Conservation (phyloP, 2,329 filamentous ascomycete species). For the Dactylellina parvicollis region DNA sequence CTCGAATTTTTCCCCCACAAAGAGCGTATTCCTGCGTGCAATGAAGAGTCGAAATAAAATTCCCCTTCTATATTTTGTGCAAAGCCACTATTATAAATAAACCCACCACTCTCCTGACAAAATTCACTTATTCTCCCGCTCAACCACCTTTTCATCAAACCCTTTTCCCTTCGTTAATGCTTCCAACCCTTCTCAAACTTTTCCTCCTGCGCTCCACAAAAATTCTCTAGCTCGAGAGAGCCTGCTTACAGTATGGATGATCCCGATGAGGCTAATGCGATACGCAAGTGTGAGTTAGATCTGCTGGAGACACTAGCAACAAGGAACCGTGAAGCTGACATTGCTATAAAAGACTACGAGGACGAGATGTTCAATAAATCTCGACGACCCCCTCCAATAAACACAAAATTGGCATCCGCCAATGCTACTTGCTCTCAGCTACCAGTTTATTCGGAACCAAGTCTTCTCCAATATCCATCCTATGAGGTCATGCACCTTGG, state of each 20-base stretch:
- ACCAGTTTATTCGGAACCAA: neutral
- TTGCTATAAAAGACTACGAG: slow-evolving; percentile 11
- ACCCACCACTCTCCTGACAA: too few relatives aligned
- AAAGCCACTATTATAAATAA: too few relatives aligned
- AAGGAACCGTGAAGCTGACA: neutral
- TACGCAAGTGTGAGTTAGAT: slow-evolving; percentile 13
- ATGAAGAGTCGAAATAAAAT: too few relatives aligned
- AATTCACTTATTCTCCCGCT: neutral
- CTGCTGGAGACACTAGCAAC: neutral
- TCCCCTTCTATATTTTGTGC: too few relatives aligned
- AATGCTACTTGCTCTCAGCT: neutral
- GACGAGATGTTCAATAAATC: slow-evolving; percentile 17
- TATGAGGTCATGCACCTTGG: neutral
- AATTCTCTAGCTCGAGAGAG: neutral
- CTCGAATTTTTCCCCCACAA: too few relatives aligned
- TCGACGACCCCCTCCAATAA: slow-evolving; percentile 16
- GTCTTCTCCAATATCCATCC: neutral
- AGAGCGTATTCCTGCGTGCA: too few relatives aligned
- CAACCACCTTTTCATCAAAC: neutral
- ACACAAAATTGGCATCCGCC: neutral
- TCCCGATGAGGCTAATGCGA: slow-evolving; percentile 6
- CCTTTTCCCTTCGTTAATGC: neutral
- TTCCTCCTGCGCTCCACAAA: neutral
- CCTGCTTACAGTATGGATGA: neutral
- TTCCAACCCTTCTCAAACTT: neutral